Base-by-base conservation (phyloP, 129 eudicot species). In the Rutidosis leptorrhynchoides region DNA sequence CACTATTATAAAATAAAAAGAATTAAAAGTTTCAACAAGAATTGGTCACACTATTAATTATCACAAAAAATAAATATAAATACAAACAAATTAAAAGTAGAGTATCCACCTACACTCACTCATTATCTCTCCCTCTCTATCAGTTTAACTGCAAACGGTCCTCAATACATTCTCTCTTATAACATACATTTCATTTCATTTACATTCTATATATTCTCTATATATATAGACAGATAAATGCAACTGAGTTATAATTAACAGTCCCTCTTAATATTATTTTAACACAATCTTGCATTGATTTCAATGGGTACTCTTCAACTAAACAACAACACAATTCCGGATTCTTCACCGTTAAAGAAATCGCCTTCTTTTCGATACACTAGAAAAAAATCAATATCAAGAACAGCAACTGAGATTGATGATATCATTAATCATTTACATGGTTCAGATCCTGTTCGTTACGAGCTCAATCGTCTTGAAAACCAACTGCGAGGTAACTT, bases 361-460 rank as follows among this genome's bases (percentile, higher is more conserved):
- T 53, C 85, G 3, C 82, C 73, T 66, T 76, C 96, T 16, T 78
- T 73, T 68, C 86, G 75, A 54, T 76, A 14, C 59, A 58, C 6
- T 21, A 75, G 85, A 78, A 84, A 68, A 74, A 80, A 73, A 29
- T 29, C 81, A n/a, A 17, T 85, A 9, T 67, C 81, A 23, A 68
- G 88, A 46, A 72, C 84, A n/a, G 85, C 73, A 57, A 80, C 90
- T 0, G 85, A 87, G 20, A 74, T 74, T 20, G 93, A 90, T 15
- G 95, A 84, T 32, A 52, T 87, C 17, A 62, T 83, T 22, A 75
- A 72, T 19, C 72, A 68, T n/a, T 14, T 87, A 62, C 95, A 83
- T 55, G 97, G 93, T 58, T 91, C 96, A 14, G 90, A 87, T 80
- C 96, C 97, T 4, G 82, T 91, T 27, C 85, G 96, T 10, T 82